A percentile compares a stretch with the other conserved stretches of the same genome.
These are phyloP conservation scores for Aspergillus neoniger DNA, from an alignment of 2,329 filamentous ascomycete species.

Conservation along the genomic window DNA sequence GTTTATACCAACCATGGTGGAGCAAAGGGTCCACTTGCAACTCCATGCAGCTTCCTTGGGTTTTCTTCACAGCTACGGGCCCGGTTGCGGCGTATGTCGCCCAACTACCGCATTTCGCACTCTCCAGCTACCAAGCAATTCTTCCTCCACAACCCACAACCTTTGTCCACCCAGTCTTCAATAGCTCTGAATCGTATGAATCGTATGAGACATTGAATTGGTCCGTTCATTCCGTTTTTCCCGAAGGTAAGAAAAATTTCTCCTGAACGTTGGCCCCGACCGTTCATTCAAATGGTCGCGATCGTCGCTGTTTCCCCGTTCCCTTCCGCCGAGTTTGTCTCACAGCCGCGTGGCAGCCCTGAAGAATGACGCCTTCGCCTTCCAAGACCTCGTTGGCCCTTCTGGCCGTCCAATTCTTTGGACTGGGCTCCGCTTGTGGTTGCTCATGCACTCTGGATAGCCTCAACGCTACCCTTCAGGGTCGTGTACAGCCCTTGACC, in stretches of 20 bases:
- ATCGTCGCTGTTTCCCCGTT: conserved; percentile 6
- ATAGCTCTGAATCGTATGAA: background rate
- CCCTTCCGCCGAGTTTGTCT: conserved; percentile 1
- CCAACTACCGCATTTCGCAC: background rate
- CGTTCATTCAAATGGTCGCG: conserved; percentile 7
- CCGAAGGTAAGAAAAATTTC: background rate
- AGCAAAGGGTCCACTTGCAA: too few relatives aligned
- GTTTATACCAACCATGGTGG: too few relatives aligned
- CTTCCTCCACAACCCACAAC: background rate
- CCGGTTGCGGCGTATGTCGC: too few relatives aligned
- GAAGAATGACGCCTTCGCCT: conserved; percentile 12
- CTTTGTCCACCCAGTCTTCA: background rate
- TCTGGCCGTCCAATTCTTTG: conserved; percentile 5
- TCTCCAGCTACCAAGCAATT: background rate
- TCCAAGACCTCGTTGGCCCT: conserved; percentile 3
- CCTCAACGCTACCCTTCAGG: conserved; percentile 13
- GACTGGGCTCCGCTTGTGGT: background rate
- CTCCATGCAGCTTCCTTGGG: too few relatives aligned
- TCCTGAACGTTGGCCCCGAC: background rate
- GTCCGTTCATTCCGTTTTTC: background rate
- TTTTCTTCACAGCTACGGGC: too few relatives aligned
- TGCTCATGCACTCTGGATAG: conserved; percentile 3
- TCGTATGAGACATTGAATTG: background rate
- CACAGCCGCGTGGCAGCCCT: conserved; percentile 5
- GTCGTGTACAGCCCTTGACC: conserved; percentile 12